Conservation (phyloP, 148 eudicot genomes). For the Rhododendron ferrugineum region DNA sequence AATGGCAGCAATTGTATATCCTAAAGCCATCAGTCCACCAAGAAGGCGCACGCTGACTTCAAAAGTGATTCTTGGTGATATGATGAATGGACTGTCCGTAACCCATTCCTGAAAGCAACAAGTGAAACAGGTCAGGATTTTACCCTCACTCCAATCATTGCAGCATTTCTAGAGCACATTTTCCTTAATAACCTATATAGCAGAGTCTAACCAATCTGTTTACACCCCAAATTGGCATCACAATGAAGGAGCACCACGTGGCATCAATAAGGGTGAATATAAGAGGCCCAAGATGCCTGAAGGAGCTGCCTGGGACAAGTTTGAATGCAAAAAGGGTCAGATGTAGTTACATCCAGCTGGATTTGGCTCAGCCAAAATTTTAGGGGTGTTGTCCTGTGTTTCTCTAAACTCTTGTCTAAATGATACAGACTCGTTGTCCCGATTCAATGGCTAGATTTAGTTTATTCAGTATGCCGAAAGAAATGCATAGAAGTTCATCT, state of each 20-base stretch:
- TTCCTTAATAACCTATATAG: neutral
- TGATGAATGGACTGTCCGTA: slow-evolving; percentile 86
- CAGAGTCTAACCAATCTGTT: neutral
- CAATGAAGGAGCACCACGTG: neutral
- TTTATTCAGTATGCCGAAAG: neutral
- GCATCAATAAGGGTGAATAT: neutral
- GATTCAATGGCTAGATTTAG: neutral
- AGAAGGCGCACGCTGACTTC: slow-evolving; percentile 98
- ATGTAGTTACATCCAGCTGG: neutral
- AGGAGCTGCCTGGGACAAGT: neutral
- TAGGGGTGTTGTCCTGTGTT: neutral
- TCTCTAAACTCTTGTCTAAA: neutral
- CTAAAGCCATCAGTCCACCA: slow-evolving; percentile 96
- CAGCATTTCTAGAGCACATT: neutral
- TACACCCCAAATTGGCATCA: neutral
- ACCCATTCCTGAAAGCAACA: slow-evolving; percentile 93
- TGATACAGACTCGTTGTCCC: neutral
- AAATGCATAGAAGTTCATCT: neutral
- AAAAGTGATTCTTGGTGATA: slow-evolving; percentile 94
- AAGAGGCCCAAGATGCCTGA: neutral
- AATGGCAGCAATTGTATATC: slow-evolving; percentile 92
- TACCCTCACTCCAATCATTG: neutral
- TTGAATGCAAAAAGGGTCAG: neutral
- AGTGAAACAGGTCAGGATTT: slow-evolving; percentile 13
- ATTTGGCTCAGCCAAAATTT: neutral